Conservation (phyloP, 257 asterid species). For the Linderniella brevidens region DNA sequence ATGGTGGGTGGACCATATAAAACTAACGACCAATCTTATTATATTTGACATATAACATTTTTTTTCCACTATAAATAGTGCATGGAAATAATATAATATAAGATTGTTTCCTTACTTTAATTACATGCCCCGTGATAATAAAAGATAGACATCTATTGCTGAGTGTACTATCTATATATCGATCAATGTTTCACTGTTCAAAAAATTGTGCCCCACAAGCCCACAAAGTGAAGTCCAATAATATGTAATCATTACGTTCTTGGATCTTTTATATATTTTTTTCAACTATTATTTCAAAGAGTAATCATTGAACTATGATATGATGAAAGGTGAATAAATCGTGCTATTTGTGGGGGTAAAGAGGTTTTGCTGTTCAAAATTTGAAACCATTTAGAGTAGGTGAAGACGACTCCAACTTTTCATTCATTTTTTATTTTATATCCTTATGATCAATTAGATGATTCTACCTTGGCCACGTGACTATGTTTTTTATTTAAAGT, state of each 20-base stretch:
- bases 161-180: no score
- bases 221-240: conserved; percentile 14
- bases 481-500: no score
- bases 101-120: no score
- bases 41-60: no score
- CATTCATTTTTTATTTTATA: not conserved
- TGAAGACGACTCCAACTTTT: conserved; percentile 15
- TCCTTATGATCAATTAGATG: not conserved
- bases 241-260: conserved; percentile 8
- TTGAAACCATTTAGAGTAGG: conserved; percentile 40
- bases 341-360: conserved; percentile 21
- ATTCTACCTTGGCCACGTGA: no score
- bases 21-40: no score
- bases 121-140: no score
- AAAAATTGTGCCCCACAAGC: conserved; percentile 9
- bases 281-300: conserved; percentile 6
- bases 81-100: no score
- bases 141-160: no score
- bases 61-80: no score
- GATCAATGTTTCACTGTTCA: no score
- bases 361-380: conserved; percentile 33
- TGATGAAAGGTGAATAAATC: conserved; percentile 18
- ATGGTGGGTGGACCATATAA: no score
- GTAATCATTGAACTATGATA: conserved; percentile 30
- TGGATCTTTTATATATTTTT: conserved; percentile 2